These are phyloP conservation scores for Cystobasidium slooffiae DNA, from an alignment of 1,284 basidiomycete genomes.

Conservation along the genomic window DNA sequence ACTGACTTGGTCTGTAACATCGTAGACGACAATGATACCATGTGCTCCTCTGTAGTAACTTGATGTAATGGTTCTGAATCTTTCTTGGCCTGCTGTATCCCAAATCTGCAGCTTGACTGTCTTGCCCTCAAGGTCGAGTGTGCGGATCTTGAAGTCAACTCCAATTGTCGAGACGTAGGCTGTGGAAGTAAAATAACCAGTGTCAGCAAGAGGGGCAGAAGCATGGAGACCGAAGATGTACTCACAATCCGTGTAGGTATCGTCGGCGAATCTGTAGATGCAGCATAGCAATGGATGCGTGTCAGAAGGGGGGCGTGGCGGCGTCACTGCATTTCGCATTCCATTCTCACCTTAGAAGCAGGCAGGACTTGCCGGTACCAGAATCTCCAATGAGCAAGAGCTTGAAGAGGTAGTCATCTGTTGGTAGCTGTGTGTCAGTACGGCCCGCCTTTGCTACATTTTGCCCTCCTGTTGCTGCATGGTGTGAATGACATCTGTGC, in stretches of 20 bases:
- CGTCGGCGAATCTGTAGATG: constrained; percentile 57
- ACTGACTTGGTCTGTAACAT: constrained; percentile 78
- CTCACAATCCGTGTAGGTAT: constrained; percentile 59
- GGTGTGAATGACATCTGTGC: too few relatives aligned
- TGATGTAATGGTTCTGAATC: constrained; percentile 94
- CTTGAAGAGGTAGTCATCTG: constrained; percentile 47
- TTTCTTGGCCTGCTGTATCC: constrained; percentile 97
- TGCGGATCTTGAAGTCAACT: constrained; percentile 99
- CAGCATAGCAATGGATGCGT: constrained; percentile 13
- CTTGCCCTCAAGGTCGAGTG: constrained; percentile 99
- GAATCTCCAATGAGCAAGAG: constrained; percentile 63
- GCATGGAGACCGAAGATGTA: too few relatives aligned
- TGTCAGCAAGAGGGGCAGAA: background rate
- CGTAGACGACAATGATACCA: constrained; percentile 98
- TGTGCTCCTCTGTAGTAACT: constrained; percentile 96
- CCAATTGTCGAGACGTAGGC: constrained; percentile 60
- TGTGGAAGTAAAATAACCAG: background rate
- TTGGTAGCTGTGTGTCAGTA: background rate
- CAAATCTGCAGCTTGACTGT: constrained; percentile 99
- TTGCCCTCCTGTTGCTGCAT: too few relatives aligned
- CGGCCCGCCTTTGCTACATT: too few relatives aligned
- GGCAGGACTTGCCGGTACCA: constrained; percentile 84
- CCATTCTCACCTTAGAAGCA: constrained; percentile 62
- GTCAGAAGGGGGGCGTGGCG: background rate
- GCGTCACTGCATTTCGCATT: background rate